Evolutionary conservation across 2,329 filamentous ascomycete species (phyloP), one percentile per base, ranked within the genome.

Genomic region (Amauroascus verrucosus): DNA sequence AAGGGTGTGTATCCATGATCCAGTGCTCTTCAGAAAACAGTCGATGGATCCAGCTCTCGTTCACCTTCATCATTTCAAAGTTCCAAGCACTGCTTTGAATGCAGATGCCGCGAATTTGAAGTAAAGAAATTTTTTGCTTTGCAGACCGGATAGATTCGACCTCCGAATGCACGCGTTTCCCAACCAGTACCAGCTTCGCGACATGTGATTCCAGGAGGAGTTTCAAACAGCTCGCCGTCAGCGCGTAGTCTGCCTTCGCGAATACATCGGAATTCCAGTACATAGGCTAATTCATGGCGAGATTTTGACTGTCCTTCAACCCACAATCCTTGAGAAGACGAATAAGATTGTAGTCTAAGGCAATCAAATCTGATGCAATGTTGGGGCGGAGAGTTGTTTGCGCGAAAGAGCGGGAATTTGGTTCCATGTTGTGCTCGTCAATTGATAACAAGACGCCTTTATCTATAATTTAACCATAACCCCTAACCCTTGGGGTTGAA

Each of bases 121-220:
- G n/a, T 44, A 56, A 54, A 28, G 37, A 37, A 43, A n/a, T 30
- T 54, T 48, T 50, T 37, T 28, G 20, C 44, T 26, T 37, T 24
- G 43, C 50, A 56, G 51, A 54, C 37, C 48, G 54, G 54, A 40
- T 49, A 45, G 28, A 56, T 43, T 38, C 28, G 50, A 40, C 51
- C 51, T 49, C 51, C 32, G 26, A 56, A 56, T 48, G 54, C 45
- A 54, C 51, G 51, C 24, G 46, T 54, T 38, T 56, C 54, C 51
- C 54, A 54, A 50, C 24, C 37, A 51, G 51, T 51, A 56, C 51
- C 54, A 40, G 51, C 46, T 41, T 56, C 51, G 30, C 51, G 51
- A 37, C 33, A 37, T 37, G 33, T 37, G 33, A 37, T 37, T 45
- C 51, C 54, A 37, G 50, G 50, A 56, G 55, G 52, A 38, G 52